Conservation (phyloP, 495 filamentous ascomycete genomes). For the Talaromyces thailandensis region DNA sequence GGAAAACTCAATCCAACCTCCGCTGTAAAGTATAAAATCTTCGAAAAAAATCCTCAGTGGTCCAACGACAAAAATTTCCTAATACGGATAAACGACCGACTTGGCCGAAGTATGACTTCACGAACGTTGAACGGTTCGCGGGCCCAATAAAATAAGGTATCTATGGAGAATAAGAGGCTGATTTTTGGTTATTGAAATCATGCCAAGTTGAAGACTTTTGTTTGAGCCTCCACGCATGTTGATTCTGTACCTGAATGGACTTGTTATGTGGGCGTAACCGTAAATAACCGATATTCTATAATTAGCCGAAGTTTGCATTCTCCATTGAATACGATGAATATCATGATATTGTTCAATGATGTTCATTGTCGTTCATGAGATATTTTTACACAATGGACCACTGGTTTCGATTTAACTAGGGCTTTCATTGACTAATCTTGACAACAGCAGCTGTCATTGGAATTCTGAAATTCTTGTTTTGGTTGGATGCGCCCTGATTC, state of each 20-base stretch:
- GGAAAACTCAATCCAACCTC: not conserved
- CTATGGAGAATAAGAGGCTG: not conserved
- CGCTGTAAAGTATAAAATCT: not conserved
- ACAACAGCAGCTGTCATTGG: not conserved
- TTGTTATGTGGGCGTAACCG: not conserved
- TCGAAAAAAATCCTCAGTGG: not conserved
- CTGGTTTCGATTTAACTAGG: not conserved
- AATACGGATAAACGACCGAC: not conserved
- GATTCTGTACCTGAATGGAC: not conserved
- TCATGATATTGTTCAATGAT: not conserved
- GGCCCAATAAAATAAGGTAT: not conserved
- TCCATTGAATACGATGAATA: not conserved
- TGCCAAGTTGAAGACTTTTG: not conserved
- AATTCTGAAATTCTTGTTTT: not conserved
- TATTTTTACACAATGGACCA: not conserved
- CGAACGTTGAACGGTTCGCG: not conserved
- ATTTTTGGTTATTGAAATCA: not conserved
- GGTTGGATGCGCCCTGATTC: not conserved
- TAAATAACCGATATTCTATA: not conserved
- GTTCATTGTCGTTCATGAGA: not conserved
- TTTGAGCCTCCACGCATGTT: not conserved
- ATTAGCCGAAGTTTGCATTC: not conserved
- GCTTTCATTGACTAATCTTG: not conserved
- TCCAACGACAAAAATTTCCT: not conserved
- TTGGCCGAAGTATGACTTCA: not conserved